Percentiles rank a stretch among this genome's conserved stretches.
phyloP scores from a whole-genome alignment of 257 asterid species.

The Rubia yunnanensis region DNA sequence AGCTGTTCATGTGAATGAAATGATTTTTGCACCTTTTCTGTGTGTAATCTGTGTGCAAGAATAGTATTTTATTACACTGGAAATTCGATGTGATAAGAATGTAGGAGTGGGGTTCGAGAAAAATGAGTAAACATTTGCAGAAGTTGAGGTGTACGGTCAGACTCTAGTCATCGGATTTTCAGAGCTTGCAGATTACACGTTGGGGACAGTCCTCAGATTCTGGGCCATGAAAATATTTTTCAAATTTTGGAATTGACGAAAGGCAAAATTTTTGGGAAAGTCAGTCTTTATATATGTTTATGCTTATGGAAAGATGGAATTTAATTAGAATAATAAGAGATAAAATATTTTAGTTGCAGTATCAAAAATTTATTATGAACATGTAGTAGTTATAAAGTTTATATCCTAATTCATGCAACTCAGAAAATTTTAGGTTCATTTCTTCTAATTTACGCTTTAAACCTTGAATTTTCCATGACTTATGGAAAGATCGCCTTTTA shows the following conservation, averaged over 20 bases:
- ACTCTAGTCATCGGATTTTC: constrained; percentile 4
- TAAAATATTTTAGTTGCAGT: too few species aligned
- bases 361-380: too few species aligned
- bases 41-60: constrained; percentile 5
- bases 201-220: constrained; percentile 19
- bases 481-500: too few species aligned
- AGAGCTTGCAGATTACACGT: not conserved
- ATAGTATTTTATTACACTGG: not conserved
- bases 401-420: too few species aligned
- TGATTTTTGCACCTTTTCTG: constrained; percentile 10
- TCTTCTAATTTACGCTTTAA: too few species aligned
- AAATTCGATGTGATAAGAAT: constrained; percentile 1
- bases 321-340: too few species aligned
- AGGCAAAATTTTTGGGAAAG: too few species aligned
- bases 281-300: too few species aligned
- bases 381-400: too few species aligned
- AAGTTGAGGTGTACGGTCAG: constrained; percentile 2
- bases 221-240: constrained; percentile 15
- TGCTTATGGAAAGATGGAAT: too few species aligned
- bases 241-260: not conserved
- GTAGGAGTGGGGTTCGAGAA: not conserved
- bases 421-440: too few species aligned
- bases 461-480: too few species aligned
- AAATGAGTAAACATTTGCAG: not conserved
- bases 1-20: not conserved